phyloP scores from a whole-genome alignment of 495 filamentous ascomycete genomes.

The Penicillium bialowiezense region DNA sequence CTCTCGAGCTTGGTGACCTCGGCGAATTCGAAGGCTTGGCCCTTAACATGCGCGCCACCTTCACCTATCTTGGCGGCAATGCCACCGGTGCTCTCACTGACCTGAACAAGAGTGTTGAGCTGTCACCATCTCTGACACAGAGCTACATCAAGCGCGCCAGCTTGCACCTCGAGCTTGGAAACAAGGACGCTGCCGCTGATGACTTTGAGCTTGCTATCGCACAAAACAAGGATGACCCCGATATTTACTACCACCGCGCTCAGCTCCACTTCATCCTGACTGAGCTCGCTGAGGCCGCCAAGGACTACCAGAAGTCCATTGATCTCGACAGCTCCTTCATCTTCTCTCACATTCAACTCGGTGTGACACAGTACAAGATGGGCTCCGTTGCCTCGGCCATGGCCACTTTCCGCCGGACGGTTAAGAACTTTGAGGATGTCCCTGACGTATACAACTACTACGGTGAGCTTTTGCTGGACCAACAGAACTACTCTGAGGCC shows the following conservation, averaged over 20 bases:
- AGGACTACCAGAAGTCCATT: constrained; percentile 99
- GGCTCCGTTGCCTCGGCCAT: constrained; percentile 96
- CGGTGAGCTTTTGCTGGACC: constrained; percentile 95
- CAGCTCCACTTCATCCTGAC: constrained; percentile 97
- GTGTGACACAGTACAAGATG: constrained; percentile 99
- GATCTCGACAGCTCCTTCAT: constrained; percentile 94
- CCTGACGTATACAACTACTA: constrained; percentile 99
- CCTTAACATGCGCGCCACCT: constrained; percentile 94
- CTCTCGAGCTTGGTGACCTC: constrained; percentile 73
- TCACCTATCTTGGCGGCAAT: constrained; percentile 87
- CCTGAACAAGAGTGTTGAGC: constrained; percentile 85
- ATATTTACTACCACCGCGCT: constrained; percentile 99
- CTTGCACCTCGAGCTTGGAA: constrained; percentile 95
- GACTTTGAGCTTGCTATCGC: constrained; percentile 85
- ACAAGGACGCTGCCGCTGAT: constrained; percentile 78
- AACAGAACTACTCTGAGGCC: constrained; percentile 90
- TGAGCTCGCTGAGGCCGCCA: constrained; percentile 88
- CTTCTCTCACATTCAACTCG: constrained; percentile 98
- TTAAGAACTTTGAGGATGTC: constrained; percentile 96
- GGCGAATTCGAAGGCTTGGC: constrained; percentile 83
- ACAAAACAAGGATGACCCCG: constrained; percentile 86
- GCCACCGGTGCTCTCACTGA: constrained; percentile 77
- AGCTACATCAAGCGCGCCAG: constrained; percentile 98
- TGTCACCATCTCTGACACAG: constrained; percentile 83
- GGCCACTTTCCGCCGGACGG: constrained; percentile 94